A percentile compares a stretch with the other conserved stretches of the same genome.
phyloP scores from a whole-genome alignment of 768 basidiomycete species.

The Clavulina sp. region DNA sequence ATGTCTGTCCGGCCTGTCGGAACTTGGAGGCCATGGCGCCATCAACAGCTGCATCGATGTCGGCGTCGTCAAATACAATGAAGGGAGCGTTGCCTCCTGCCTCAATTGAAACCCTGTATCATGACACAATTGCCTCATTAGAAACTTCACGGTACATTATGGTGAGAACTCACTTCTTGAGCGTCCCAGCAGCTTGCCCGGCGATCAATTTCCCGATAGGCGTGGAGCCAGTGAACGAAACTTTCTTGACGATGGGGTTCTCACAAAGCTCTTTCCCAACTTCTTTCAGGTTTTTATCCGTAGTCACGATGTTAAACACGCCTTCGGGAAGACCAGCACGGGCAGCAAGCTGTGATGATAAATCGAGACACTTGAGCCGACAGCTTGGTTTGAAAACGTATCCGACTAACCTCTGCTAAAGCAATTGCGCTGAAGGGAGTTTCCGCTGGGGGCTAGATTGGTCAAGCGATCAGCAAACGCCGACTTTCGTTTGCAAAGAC shows the following conservation, averaged over 20 bases:
- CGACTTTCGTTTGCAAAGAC: background rate
- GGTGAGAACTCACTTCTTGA: slow-evolving; percentile 52
- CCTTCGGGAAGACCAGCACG: slow-evolving; percentile 92
- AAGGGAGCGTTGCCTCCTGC: slow-evolving; percentile 92
- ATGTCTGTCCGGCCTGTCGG: slow-evolving; percentile 67
- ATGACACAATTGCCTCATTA: background rate
- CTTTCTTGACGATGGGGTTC: slow-evolving; percentile 68
- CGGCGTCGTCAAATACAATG: slow-evolving; percentile 93
- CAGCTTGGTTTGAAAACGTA: too few relatives aligned
- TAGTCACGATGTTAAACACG: slow-evolving; percentile 87
- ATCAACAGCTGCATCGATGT: slow-evolving; percentile 80
- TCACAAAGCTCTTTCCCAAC: slow-evolving; percentile 92
- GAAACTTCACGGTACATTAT: background rate
- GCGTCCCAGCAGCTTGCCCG: slow-evolving; percentile 49
- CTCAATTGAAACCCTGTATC: slow-evolving; percentile 52
- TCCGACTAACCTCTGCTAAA: slow-evolving; percentile 61
- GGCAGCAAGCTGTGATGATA: slow-evolving; percentile 40
- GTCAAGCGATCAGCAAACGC: too few relatives aligned
- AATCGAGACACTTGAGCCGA: background rate
- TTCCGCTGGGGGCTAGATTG: slow-evolving; percentile 57
- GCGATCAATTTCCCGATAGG: slow-evolving; percentile 61
- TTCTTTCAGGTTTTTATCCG: slow-evolving; percentile 64
- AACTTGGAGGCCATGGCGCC: slow-evolving; percentile 69
- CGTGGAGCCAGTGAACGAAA: slow-evolving; percentile 84
- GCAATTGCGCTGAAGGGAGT: slow-evolving; percentile 89